Evolutionary conservation across 1,284 basidiomycete genomes (phyloP), one percentile per base, ranked within the genome.

Genomic region (Athelia sp.): DNA sequence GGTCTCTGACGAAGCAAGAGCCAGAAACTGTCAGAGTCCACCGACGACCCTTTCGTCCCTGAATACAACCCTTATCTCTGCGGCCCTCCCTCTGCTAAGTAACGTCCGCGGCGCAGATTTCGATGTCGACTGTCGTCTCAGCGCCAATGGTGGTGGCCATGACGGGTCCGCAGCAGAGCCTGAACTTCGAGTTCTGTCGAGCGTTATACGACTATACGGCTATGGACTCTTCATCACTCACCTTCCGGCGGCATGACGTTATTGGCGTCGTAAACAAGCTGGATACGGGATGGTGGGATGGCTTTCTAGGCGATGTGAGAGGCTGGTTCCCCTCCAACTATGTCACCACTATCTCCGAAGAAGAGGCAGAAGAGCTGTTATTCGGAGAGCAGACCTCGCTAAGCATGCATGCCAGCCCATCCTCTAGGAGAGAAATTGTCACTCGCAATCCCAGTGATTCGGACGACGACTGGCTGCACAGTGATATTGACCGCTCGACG

Each of bases 271-370:
- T 90, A 29, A 84, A 82, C 4, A 79, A 80, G 61, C 74, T 91
- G 18, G 84, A 87, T 46, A 83, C 79, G 14, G 90, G 90, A 22
- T 93, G 90, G 90, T 93, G 90, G 90, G 90, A 93, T 63, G 90
- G 90, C 3, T 72, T 92, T 50, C 68, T 90, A 24, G 78, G 79
- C 45, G 76, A 78, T 35, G 75, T 79, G 54, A 74, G 90, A 24
- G 90, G 89, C n/a, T 92, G 89, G 89, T 90, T 92, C 62, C 89
- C 89, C 4, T 84, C 81, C 54, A 92, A 91, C 68, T 90, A 88
- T 62, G 86, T 90, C 31, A 67, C 73, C 40, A 62, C 73, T 50
- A 74, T 89, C 47, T 65, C 78, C 24, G 79, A 83, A 50, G 73
- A 78, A 34, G 83, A 85, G 57, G 75, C 73, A 1, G 78, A 80